A percentile compares a stretch with the other conserved stretches of the same genome.
These are phyloP conservation scores for Ramularia endophylla DNA, from an alignment of 2,329 filamentous ascomycete genomes.

Conservation along the genomic window DNA sequence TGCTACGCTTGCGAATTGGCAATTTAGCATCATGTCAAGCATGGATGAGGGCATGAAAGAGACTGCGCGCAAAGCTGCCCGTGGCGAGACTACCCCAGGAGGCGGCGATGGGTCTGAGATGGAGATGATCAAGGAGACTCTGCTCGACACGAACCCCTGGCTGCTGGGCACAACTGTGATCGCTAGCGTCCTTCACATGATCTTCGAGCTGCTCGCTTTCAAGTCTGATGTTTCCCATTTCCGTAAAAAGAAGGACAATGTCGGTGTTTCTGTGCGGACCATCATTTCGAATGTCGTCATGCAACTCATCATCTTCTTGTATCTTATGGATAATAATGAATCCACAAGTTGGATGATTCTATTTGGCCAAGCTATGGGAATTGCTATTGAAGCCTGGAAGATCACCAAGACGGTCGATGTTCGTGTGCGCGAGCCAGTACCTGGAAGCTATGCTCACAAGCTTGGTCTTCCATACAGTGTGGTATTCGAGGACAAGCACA, in stretches of 20 bases:
- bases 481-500: conserved; percentile 92
- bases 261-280: conserved; percentile 91
- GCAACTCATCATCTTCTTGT: conserved; percentile 93
- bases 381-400: conserved; percentile 81
- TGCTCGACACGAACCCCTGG: conserved; percentile 90
- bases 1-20: conserved; percentile 77
- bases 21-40: conserved; percentile 77
- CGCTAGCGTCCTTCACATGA: conserved; percentile 83
- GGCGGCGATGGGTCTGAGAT: conserved; percentile 89
- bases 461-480: conserved; percentile 61
- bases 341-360: conserved; percentile 99
- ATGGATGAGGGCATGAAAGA: conserved; percentile 86
- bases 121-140: conserved; percentile 93
- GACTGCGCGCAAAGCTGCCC: conserved; percentile 69
- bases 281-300: conserved; percentile 98
- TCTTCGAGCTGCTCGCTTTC: conserved; percentile 94
- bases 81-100: conserved; percentile 63
- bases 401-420: conserved; percentile 94
- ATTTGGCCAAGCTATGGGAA: conserved; percentile 82
- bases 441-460: conserved; percentile 56
- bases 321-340: conserved; percentile 93
- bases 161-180: conserved; percentile 77
- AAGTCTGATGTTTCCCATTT: conserved; percentile 97
- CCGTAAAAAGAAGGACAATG: conserved; percentile 99
- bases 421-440: conserved; percentile 62